A percentile compares a stretch with the other conserved stretches of the same genome.
phyloP scores from a whole-genome alignment of 2,329 filamentous ascomycete genomes.

The Trematosphaeria pertusa region DNA sequence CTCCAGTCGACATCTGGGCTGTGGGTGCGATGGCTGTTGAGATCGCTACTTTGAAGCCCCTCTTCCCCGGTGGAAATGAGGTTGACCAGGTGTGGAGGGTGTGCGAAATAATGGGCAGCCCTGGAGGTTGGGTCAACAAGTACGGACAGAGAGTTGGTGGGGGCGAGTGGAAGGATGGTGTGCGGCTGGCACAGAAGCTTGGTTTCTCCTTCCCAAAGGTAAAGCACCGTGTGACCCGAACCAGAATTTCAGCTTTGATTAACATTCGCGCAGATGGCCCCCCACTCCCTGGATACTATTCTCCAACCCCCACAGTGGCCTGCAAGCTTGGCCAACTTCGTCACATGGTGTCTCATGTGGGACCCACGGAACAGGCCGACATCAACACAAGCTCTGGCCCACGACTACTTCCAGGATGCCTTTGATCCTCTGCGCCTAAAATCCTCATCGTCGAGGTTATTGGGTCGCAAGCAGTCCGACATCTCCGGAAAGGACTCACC shows the following conservation, averaged over 20 bases:
- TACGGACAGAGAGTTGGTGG: constrained; percentile 84
- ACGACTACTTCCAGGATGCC: constrained; percentile 94
- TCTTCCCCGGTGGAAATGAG: constrained; percentile 97
- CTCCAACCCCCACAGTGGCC: constrained; percentile 93
- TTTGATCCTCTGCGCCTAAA: constrained; percentile 92
- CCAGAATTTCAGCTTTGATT: too few relatives aligned
- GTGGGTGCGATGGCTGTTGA: constrained; percentile 98
- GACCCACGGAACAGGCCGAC: constrained; percentile 92
- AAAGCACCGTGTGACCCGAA: too few relatives aligned
- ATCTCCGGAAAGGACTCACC: constrained; percentile 67
- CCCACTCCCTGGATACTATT: constrained; percentile 94
- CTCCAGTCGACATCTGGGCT: constrained; percentile 98
- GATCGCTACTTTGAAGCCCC: constrained; percentile 91
- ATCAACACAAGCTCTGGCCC: constrained; percentile 89
- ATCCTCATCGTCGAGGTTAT: constrained; percentile 81
- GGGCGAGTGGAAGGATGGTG: constrained; percentile 96
- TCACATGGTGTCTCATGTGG: constrained; percentile 99
- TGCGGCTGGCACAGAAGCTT: constrained; percentile 89
- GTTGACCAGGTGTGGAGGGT: constrained; percentile 99
- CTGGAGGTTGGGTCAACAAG: constrained; percentile 97
- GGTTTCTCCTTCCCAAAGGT: constrained; percentile 96
- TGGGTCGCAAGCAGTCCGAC: constrained; percentile 91
- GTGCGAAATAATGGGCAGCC: constrained; percentile 99
- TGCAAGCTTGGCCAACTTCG: constrained; percentile 83
- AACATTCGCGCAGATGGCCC: constrained; percentile 77